phyloP scores from a whole-genome alignment of 441 rosid genomes.

The Corymbia calophylla region DNA sequence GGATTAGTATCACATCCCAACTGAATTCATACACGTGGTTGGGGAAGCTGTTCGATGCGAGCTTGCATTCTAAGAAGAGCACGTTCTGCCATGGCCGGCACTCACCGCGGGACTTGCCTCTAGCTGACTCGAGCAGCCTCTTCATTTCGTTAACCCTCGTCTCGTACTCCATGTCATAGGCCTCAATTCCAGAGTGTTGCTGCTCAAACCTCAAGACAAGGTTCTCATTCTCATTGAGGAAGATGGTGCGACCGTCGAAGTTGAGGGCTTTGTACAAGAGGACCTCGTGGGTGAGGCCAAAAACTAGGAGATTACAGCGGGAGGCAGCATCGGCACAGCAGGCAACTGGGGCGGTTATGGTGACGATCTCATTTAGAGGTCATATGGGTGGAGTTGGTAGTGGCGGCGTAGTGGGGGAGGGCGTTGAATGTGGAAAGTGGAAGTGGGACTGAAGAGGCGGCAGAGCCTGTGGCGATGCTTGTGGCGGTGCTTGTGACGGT shows the following conservation, averaged over 20 bases:
- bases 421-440: no score
- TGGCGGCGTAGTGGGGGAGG: no score
- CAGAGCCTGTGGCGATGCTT: no score
- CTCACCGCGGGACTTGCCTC: neutral
- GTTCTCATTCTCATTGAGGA: slow-evolving; percentile 4
- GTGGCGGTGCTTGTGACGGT: no score
- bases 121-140: neutral
- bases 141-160: neutral
- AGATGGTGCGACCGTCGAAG: neutral
- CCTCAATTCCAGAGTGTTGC: neutral
- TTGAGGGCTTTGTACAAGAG: no score
- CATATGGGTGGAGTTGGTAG: no score
- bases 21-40: neutral
- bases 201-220: neutral
- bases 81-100: neutral
- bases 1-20: neutral
- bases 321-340: neutral
- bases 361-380: no score
- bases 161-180: neutral
- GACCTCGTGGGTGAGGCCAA: no score
- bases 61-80: neutral
- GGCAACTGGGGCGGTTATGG: no score
- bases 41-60: neutral
- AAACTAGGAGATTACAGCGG: neutral
- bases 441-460: no score